Base-by-base conservation (phyloP, 1,139 yeast genomes). In the Yamadazyma aaseri region DNA sequence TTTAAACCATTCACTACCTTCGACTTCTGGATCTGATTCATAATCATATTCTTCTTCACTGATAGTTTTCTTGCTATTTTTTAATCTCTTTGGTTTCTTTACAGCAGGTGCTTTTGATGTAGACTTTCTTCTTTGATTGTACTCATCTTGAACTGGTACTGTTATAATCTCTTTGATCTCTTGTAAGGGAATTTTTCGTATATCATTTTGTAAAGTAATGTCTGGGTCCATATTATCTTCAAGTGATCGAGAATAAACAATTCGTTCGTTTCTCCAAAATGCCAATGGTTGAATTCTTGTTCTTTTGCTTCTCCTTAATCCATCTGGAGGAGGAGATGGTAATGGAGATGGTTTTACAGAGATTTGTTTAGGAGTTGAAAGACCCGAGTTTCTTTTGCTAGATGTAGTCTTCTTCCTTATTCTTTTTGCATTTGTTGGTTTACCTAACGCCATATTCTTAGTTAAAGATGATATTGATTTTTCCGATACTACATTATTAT, bases 251-350 rank as follows among this genome's bases (percentile, higher is more conserved):
- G 81, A 73, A 50, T 83, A 86, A 2, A 85, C 75, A 24, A 84
- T 74, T 40, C 80, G 68, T 56, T 89, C 96, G 51, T 84, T 85
- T 55, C 86, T 75, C 96, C 97, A 87, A 53, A 72, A 85, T 8
- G 89, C 92, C 44, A 87, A 63, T 0, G 96, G 95, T 2, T 83
- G 77, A 6, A 85, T 71, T 44, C 75, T 74, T 1, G 77, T 73
- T 49, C 96, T 70, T 28, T 71, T 68, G 0, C 96, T 84, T 42
- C 73, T 47, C 26, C 74, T 54, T 11, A 65, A 51, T 1, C 71
- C 72, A 39, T 65, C 73, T 3, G 73, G 73, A 6, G 74, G 73
- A 2, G 73, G 73, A 2, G 71, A 65, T 1, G 73, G 73, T 33
- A 67, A 53, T 5, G 70, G 70, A 3, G 68, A 58, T 2, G 65